Conservation (phyloP, 768 basidiomycete species). For the Mycena indigotica region DNA sequence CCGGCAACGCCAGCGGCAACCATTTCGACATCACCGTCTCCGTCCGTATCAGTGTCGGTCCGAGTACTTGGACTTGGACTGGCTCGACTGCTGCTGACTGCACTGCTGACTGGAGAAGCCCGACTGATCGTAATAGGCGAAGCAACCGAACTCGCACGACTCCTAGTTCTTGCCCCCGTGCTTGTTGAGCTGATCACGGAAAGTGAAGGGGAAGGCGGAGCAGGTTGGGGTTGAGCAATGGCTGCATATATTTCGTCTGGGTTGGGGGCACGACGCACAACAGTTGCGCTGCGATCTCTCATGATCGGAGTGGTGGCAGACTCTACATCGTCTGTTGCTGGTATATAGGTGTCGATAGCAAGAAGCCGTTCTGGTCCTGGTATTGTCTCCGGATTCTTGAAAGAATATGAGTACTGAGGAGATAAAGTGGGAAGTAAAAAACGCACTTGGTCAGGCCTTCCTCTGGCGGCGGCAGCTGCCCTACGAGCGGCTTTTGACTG, state of each 20-base stretch:
- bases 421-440: constrained; percentile 5
- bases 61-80: constrained; percentile 45
- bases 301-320: constrained; percentile 15
- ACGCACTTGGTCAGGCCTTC: constrained; percentile 14
- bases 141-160: constrained; percentile 8
- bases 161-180: constrained; percentile 14
- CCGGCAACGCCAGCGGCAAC: constrained; percentile 20
- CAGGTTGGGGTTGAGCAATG: constrained; percentile 5
- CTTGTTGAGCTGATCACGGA: constrained; percentile 14
- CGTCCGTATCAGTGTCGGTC: constrained; percentile 77
- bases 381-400: background rate
- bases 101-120: constrained; percentile 20
- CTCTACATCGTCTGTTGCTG: constrained; percentile 11
- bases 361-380: constrained; percentile 4
- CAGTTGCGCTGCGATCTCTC: constrained; percentile 22
- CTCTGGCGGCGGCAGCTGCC: constrained; percentile 56
- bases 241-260: constrained; percentile 8
- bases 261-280: constrained; percentile 11
- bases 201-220: constrained; percentile 16
- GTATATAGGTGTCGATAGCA: constrained; percentile 15
- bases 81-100: constrained; percentile 21
- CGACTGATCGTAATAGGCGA: constrained; percentile 5
- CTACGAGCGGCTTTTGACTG: constrained; percentile 63
- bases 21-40: constrained; percentile 59
- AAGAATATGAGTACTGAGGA: background rate